Base-by-base conservation (phyloP, 2,329 filamentous ascomycete genomes). In the Pseudopithomyces maydicus region DNA sequence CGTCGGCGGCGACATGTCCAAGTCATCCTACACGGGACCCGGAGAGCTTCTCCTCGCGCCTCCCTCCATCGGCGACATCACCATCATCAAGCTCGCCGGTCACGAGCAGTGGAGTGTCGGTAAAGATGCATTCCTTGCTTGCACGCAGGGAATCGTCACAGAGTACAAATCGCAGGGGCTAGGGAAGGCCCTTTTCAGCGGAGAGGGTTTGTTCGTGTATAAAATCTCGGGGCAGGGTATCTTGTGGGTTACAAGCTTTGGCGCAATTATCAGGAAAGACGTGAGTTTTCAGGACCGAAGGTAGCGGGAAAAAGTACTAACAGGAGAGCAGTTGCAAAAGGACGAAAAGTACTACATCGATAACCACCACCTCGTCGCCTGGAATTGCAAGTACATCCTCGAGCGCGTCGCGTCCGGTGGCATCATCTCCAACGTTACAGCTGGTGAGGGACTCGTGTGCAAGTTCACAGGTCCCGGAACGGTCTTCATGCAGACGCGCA, bases 361-460 rank as follows among this genome's bases (percentile, higher is more conserved):
- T 69, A 97, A 97, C 68, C 92, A 92, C 2, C 92, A 98, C 66
- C 82, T 98, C 1, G 92, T 98, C 0, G 94, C 95, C 0, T 99
- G 95, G 95, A 97, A 97, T 74, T 93, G 90, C 71, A 92, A 96
- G 71, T 99, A 98, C 70, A 84, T 91, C 4, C 87, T 99, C 61
- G 92, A 97, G 78, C 88, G 95, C 15, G 90, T 96, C 3, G 88
- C 94, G 0, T 95, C 90, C 2, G 95, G 95, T 2, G 95, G 95
- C 36, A 88, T 99, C 61, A 89, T 99, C n/a, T 94, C 91, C n/a
- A 88, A 89, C 10, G 76, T 97, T 20, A 87, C 88, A 26, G 88
- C 91, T 0, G 90, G 85, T 0, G 95, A 99, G 77, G 95, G 95
- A 0, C 80, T 98, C 35, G 93, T 97, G 3, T 99, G 95, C 81